A percentile compares a stretch with the other conserved stretches of the same genome.
phyloP scores from a whole-genome alignment of 2,329 filamentous ascomycete species.

The Arthrinium puccinioides region DNA sequence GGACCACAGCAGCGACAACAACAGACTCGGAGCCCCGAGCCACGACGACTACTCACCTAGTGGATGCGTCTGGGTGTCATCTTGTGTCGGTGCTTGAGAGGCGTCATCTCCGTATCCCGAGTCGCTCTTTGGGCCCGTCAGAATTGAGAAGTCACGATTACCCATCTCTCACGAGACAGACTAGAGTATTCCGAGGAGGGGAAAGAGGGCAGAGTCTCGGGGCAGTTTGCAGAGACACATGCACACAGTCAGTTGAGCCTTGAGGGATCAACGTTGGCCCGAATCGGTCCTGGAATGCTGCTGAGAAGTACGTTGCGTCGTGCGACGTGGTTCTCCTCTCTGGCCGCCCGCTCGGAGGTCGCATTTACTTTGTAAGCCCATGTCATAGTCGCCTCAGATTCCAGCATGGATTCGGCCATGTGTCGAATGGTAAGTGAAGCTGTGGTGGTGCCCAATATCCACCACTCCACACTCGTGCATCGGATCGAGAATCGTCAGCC shows the following conservation, averaged over 20 bases:
- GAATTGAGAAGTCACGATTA: slow-evolving; percentile 1
- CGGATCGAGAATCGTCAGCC: neutral
- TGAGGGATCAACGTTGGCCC: slow-evolving; percentile 4
- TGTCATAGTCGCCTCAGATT: neutral
- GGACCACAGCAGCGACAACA: neutral
- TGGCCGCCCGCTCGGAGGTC: neutral
- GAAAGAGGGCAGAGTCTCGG: neutral
- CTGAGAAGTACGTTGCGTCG: neutral
- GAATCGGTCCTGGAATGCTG: neutral
- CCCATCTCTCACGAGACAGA: slow-evolving; percentile 4
- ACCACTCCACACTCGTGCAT: slow-evolving; percentile 1
- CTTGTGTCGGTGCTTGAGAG: neutral
- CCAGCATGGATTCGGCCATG: neutral
- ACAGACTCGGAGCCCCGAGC: neutral
- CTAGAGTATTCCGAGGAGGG: slow-evolving; percentile 1
- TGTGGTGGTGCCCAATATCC: slow-evolving; percentile 3
- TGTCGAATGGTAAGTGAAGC: slow-evolving; percentile 1
- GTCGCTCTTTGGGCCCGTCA: slow-evolving; percentile 1
- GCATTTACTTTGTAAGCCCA: neutral
- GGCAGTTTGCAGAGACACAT: neutral
- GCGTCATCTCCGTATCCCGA: slow-evolving; percentile 2
- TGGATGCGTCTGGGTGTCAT: neutral
- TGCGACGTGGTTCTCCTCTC: neutral
- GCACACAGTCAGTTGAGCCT: neutral
- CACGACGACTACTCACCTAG: slow-evolving; percentile 1